phyloP scores from a whole-genome alignment of 768 basidiomycete genomes.

The Suillus americanus region DNA sequence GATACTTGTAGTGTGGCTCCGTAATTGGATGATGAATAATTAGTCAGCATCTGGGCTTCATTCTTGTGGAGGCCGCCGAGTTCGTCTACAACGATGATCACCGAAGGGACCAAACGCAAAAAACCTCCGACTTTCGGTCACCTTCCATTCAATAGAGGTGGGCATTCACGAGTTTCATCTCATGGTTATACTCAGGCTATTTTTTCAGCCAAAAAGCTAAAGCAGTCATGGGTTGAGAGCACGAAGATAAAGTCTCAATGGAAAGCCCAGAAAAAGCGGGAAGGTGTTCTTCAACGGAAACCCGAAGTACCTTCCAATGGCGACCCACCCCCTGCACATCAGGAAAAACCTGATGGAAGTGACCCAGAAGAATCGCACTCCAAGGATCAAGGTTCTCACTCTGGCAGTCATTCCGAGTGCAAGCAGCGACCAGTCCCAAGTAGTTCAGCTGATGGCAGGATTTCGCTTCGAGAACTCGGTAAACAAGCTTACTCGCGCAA shows the following conservation, averaged over 20 bases:
- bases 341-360: not conserved
- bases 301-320: constrained; percentile 1
- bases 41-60: constrained; percentile 7
- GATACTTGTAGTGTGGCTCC: constrained; percentile 10
- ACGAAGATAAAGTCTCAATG: constrained; percentile 79
- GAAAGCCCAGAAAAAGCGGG: constrained; percentile 66
- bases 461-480: constrained; percentile 58
- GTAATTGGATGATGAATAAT: constrained; percentile 24
- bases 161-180: constrained; percentile 11
- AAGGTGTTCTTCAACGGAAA: constrained; percentile 29
- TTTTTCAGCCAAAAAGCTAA: constrained; percentile 71
- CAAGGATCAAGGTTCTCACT: not conserved
- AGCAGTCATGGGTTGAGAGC: constrained; percentile 75
- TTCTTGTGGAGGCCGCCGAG: constrained; percentile 25
- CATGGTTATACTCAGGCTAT: constrained; percentile 7
- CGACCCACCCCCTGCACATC: not conserved
- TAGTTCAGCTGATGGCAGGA: constrained; percentile 11
- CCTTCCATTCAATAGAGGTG: constrained; percentile 63
- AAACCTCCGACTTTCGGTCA: constrained; percentile 72
- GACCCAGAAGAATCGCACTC: not conserved
- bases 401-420: not conserved
- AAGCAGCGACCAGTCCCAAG: constrained; percentile 3
- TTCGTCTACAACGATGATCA: constrained; percentile 4
- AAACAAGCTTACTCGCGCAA: constrained; percentile 60
- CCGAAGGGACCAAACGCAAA: constrained; percentile 33